Conservation (phyloP, 768 basidiomycete species). For the Lactarius tabidus region DNA sequence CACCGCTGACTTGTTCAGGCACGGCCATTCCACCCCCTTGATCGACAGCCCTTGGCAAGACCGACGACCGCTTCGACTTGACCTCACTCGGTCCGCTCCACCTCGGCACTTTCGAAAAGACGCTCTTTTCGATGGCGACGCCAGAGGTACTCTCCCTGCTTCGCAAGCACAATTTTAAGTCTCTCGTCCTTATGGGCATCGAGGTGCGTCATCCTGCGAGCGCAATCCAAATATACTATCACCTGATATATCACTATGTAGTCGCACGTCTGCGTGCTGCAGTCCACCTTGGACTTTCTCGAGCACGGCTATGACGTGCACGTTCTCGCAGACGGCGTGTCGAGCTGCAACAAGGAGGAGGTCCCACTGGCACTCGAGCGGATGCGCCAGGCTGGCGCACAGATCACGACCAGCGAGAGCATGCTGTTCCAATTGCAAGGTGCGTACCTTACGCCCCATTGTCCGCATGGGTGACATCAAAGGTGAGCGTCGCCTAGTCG, state of each 20-base stretch:
- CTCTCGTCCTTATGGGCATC: constrained; percentile 79
- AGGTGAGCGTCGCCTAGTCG: constrained; percentile 38
- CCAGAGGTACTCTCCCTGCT: constrained; percentile 58
- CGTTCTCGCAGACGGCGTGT: constrained; percentile 81
- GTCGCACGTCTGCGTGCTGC: constrained; percentile 88
- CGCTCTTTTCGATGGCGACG: constrained; percentile 81
- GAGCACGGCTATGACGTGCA: constrained; percentile 49
- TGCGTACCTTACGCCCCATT: constrained; percentile 31
- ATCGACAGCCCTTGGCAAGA: constrained; percentile 35
- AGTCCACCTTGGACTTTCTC: constrained; percentile 72
- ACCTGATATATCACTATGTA: constrained; percentile 29
- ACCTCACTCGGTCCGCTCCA: constrained; percentile 49
- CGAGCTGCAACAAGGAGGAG: constrained; percentile 77
- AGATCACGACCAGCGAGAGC: constrained; percentile 79
- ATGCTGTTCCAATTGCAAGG: constrained; percentile 73
- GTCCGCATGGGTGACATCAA: constrained; percentile 21
- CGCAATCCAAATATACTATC: no score
- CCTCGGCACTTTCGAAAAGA: constrained; percentile 67
- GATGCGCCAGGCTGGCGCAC: constrained; percentile 69
- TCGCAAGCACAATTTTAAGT: constrained; percentile 43
- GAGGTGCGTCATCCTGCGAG: constrained; percentile 50
- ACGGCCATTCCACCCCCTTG: constrained; percentile 49
- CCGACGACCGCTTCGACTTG: constrained; percentile 13
- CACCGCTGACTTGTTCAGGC: constrained; percentile 56
- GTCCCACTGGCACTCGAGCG: constrained; percentile 67